Conservation (phyloP, 2,329 filamentous ascomycete species). For the Davidsoniella australis region DNA sequence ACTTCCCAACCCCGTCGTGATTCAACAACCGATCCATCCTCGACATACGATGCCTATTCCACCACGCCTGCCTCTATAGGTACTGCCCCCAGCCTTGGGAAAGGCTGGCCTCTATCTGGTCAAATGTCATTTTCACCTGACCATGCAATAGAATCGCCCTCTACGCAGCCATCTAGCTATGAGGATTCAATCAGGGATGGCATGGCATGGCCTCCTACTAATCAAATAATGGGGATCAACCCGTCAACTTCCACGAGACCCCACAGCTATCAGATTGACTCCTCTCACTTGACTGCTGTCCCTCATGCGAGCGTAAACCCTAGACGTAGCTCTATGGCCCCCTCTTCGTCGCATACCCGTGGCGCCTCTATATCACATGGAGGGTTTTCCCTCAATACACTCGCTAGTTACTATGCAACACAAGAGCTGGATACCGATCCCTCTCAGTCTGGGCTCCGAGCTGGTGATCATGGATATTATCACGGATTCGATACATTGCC, state of each 20-base stretch:
- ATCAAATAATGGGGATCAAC: background rate
- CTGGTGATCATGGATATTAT: conserved; percentile 55
- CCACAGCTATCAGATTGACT: conserved; percentile 38
- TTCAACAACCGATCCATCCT: background rate
- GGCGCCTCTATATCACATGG: conserved; percentile 28
- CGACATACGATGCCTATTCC: conserved; percentile 25
- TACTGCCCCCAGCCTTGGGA: conserved; percentile 27
- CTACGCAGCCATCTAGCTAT: conserved; percentile 35
- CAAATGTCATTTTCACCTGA: conserved; percentile 32
- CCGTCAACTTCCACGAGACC: conserved; percentile 23
- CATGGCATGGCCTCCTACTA: background rate
- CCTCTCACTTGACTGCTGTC: conserved; percentile 16
- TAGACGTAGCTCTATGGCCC: conserved; percentile 14
- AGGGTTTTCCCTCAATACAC: conserved; percentile 58
- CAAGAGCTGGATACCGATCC: conserved; percentile 60
- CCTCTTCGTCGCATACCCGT: conserved; percentile 33
- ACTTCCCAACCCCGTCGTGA: background rate
- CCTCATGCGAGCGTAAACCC: background rate
- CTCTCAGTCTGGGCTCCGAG: conserved; percentile 36
- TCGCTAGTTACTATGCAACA: conserved; percentile 60
- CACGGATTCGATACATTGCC: conserved; percentile 65
- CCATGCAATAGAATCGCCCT: conserved; percentile 34
- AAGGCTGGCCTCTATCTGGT: conserved; percentile 26
- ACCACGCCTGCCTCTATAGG: conserved; percentile 31
- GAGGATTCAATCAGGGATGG: conserved; percentile 21